Evolutionary conservation across 2,329 filamentous ascomycete genomes (phyloP).

Genomic region (Plectosphaerella cucumerina): DNA sequence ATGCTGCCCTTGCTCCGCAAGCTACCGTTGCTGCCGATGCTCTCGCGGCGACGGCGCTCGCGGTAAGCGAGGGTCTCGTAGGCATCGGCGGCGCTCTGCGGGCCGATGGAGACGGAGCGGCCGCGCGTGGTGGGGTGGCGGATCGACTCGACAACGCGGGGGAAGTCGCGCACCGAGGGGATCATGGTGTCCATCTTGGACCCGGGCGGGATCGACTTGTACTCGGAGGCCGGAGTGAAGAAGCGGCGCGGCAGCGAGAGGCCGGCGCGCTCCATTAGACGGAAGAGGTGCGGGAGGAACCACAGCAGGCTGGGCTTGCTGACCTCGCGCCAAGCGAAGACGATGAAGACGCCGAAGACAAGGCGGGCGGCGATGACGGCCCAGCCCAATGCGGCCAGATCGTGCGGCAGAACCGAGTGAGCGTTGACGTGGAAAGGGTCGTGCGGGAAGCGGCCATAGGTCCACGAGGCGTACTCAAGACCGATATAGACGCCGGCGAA

Average conservation of each 20-base stretch:
- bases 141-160: slow-evolving; percentile 75
- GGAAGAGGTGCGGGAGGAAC: slow-evolving; percentile 79
- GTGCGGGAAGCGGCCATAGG: slow-evolving; percentile 56
- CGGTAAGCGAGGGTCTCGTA: slow-evolving; percentile 94
- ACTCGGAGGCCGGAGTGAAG: slow-evolving; percentile 87
- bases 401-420: slow-evolving; percentile 53
- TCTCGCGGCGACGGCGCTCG: slow-evolving; percentile 57
- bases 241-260: slow-evolving; percentile 81
- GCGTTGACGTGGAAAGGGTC: slow-evolving; percentile 40
- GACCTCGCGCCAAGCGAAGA: slow-evolving; percentile 85
- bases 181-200: slow-evolving; percentile 78
- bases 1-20: slow-evolving; percentile 39
- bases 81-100: slow-evolving; percentile 92
- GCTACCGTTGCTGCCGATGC: slow-evolving; percentile 47
- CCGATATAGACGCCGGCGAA: slow-evolving; percentile 91
- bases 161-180: slow-evolving; percentile 83
- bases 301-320: slow-evolving; percentile 82
- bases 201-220: slow-evolving; percentile 71
- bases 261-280: slow-evolving; percentile 74
- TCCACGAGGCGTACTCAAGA: slow-evolving; percentile 78
- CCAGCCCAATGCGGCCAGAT: slow-evolving; percentile 63
- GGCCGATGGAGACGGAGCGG: slow-evolving; percentile 83
- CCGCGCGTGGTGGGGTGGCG: slow-evolving; percentile 67
- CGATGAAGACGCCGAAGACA: slow-evolving; percentile 72
- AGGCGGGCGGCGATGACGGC: slow-evolving; percentile 62